These are phyloP conservation scores for Beauveria medogensis DNA, from an alignment of 2,329 filamentous ascomycete species.

Conservation along the genomic window DNA sequence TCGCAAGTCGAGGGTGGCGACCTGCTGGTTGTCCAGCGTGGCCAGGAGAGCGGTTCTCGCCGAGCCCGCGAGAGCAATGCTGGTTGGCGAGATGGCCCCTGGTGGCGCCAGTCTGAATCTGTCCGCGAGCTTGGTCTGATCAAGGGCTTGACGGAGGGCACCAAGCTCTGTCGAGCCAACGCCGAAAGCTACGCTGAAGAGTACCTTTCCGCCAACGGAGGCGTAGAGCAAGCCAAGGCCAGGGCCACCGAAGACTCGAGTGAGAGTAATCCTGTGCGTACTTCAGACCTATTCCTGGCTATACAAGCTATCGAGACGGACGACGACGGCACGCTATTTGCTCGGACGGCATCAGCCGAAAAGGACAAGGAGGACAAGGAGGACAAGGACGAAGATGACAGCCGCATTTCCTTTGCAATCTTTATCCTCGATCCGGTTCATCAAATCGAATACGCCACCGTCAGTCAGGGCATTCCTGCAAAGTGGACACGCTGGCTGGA, in stretches of 20 bases:
- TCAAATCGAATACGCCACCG: constrained; percentile 73
- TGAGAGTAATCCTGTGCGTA: constrained; percentile 82
- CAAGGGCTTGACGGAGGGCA: constrained; percentile 74
- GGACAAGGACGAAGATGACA: constrained; percentile 46
- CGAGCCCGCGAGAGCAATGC: constrained; percentile 50
- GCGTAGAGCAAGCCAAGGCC: constrained; percentile 70
- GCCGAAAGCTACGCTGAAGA: constrained; percentile 83
- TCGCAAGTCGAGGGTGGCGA: constrained; percentile 97
- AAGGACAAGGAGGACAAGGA: constrained; percentile 49
- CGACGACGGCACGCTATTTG: constrained; percentile 59
- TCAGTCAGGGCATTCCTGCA: constrained; percentile 76
- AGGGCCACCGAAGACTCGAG: constrained; percentile 71
- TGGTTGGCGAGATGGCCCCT: constrained; percentile 89
- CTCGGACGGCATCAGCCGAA: constrained; percentile 42
- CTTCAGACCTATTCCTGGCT: constrained; percentile 90
- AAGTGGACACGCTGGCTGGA: constrained; percentile 92
- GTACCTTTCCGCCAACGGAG: constrained; percentile 71
- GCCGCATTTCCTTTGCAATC: constrained; percentile 64
- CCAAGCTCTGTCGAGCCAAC: constrained; percentile 81
- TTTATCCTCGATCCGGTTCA: constrained; percentile 85
- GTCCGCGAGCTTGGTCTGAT: constrained; percentile 73
- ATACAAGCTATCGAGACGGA: constrained; percentile 75
- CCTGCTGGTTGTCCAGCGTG: constrained; percentile 86
- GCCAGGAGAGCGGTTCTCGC: constrained; percentile 70
- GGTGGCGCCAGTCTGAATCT: constrained; percentile 72